Base-by-base conservation (phyloP, 78 protist species). In the Dictyostelium firmibasis region DNA sequence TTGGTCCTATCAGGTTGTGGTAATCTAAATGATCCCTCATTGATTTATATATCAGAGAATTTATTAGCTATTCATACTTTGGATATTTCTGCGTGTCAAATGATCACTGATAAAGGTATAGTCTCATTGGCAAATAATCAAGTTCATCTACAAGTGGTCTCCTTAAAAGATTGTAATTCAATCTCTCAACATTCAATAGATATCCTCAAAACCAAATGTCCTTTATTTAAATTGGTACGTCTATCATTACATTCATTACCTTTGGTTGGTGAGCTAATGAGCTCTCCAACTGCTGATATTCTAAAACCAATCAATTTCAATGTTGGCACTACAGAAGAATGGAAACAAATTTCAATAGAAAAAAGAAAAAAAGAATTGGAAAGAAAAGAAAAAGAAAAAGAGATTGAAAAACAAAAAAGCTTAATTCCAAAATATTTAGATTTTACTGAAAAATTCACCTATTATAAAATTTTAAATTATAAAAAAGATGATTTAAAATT, bases 231-330 rank as follows among this genome's bases (percentile, higher is more conserved):
- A 69, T n/a, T 89, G 50, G 85, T 75, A 20, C 84, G 84, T 47
- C 33, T 89, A 38, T 89, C 94, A 18, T 23, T 89, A 10, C 94
- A 89, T 67, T 89, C 94, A 1, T 11, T 89, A n/a, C 85, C 91
- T 20, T 11, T 92, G 67, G 36, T 84, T 23, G 96, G 91, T 75
- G 96, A 92, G 44, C 27, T 84, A 2, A 20, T 25, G 25, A 83
- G 10, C 0, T 41, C 27, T 11, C 85, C 86, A 50, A 72, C 79
- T 0, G 18, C 29, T 1, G 83, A 82, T 47, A 62, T 89, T 0
- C 36, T 89, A n/a, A 89, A 89, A 60, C 94, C 94, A 60, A 78
- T 81, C 27, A 14, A 29, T n/a, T 81, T 41, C 47, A 43, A 13
- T 20, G 83, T 43, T 20, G 60, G 69, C 23, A 47, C 78, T 0